A percentile compares a stretch with the other conserved stretches of the same genome.
Evolutionary conservation across 192 early-diverging fungal genomes (phyloP).

Genomic region (Chytriomyces sp.): DNA sequence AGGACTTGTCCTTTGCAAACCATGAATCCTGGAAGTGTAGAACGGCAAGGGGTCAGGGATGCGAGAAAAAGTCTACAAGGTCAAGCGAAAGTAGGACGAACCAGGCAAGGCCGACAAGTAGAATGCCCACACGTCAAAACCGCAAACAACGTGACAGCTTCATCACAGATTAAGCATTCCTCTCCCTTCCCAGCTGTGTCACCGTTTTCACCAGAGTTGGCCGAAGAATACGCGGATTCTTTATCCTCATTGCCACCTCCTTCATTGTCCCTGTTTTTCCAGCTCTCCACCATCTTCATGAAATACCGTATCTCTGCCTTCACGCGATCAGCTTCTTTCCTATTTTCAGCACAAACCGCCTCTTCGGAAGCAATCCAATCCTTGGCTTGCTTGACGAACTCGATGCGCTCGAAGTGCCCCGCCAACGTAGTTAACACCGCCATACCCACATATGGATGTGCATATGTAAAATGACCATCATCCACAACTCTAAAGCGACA

Average conservation of each 20-base stretch:
- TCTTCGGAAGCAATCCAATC: conserved; percentile 8
- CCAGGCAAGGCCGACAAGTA: conserved; percentile 26
- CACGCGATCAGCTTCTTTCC: not conserved
- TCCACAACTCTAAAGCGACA: not conserved
- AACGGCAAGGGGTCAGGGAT: not conserved
- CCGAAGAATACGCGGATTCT: not conserved
- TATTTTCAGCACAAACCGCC: not conserved
- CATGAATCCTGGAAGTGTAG: conserved; percentile 7
- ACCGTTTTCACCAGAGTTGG: not conserved
- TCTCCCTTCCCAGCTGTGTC: not conserved
- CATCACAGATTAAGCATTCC: conserved; percentile 16
- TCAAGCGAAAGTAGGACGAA: not conserved
- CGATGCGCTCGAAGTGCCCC: not conserved
- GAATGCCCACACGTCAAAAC: conserved; percentile 23
- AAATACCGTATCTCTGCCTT: conserved; percentile 21
- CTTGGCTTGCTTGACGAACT: not conserved
- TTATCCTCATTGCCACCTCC: not conserved
- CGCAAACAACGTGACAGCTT: conserved; percentile 15
- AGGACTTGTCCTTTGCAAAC: conserved; percentile 19
- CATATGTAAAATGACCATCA: not conserved
- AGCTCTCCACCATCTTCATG: conserved; percentile 17
- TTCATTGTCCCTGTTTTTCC: not conserved
- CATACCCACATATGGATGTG: not conserved
- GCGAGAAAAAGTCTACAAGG: not conserved
- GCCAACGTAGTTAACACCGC: not conserved